Conservation (phyloP, 805 yeast species). For the Yarrowia sp. region DNA sequence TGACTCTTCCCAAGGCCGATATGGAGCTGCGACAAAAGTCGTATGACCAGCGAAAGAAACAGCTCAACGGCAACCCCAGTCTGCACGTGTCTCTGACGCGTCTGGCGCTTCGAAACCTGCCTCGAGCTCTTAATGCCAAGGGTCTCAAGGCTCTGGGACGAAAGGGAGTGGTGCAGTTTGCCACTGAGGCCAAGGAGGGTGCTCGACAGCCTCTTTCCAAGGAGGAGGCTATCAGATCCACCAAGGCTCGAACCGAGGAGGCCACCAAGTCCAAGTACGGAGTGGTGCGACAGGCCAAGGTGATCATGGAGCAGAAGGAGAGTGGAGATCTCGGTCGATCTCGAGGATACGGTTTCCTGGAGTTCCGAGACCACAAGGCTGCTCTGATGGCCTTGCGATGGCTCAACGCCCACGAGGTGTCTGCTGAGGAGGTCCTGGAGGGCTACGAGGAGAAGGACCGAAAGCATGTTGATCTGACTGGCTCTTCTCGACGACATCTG, state of each 20-base stretch:
- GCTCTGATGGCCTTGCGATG: constrained; percentile 97
- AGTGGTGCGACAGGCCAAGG: constrained; percentile 89
- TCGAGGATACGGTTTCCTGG: constrained; percentile 95
- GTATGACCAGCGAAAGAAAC: constrained; percentile 79
- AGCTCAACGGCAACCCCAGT: constrained; percentile 84
- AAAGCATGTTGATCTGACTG: constrained; percentile 32
- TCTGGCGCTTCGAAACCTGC: constrained; percentile 89
- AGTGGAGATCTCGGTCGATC: constrained; percentile 84
- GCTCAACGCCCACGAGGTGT: constrained; percentile 90
- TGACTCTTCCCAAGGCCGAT: constrained; percentile 64
- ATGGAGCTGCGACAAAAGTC: constrained; percentile 87
- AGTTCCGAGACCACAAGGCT: constrained; percentile 83
- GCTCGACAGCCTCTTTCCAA: constrained; percentile 80
- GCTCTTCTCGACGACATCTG: constrained; percentile 62
- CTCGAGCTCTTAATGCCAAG: constrained; percentile 86
- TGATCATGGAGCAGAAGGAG: constrained; percentile 88
- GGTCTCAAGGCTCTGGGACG: constrained; percentile 89
- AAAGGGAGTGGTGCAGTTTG: constrained; percentile 91
- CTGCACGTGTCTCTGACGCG: constrained; percentile 92
- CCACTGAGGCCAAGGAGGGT: constrained; percentile 75
- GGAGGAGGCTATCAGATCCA: constrained; percentile 83
- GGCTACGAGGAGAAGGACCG: constrained; percentile 33
- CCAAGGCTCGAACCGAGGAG: constrained; percentile 48
- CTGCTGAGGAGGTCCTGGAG: constrained; percentile 56
- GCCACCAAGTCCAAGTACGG: constrained; percentile 71